Conservation (phyloP, 139 green algal species). For the Haematococcus lacustris region DNA sequence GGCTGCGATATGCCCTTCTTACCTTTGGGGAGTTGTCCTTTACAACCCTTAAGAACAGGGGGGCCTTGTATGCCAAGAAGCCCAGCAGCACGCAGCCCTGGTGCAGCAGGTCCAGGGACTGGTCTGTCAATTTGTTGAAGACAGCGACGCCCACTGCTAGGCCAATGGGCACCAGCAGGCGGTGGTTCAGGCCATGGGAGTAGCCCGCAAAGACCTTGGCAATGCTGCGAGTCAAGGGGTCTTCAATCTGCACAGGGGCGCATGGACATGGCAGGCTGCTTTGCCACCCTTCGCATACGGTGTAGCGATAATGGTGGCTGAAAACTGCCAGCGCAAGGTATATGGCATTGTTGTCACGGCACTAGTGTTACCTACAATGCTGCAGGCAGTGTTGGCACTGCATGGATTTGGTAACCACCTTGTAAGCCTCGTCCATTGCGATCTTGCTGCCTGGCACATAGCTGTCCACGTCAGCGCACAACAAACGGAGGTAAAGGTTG, state of each 20-base stretch:
- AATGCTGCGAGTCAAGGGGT: constrained; percentile 6
- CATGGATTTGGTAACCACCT: too few species aligned
- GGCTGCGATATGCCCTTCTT: too few species aligned
- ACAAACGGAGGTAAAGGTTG: constrained; percentile 47
- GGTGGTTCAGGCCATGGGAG: constrained; percentile 35
- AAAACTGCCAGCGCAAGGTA: too few species aligned
- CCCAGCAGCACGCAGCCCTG: constrained; percentile 50
- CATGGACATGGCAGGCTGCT: too few species aligned
- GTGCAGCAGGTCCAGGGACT: constrained; percentile 18
- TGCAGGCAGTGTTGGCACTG: too few species aligned
- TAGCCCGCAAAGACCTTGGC: constrained; percentile 48
- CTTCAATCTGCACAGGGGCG: constrained; percentile 43
- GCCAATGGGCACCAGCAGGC: constrained; percentile 50
- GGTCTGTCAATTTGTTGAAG: constrained; percentile 11
- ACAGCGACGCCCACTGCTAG: constrained; percentile 17
- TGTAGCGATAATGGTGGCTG: too few species aligned
- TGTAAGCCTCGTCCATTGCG: constrained; percentile 41
- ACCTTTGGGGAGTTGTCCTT: constrained; percentile 52
- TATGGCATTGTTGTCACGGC: too few species aligned
- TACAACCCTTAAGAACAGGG: constrained; percentile 52
- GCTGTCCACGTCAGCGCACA: constrained; percentile 51
- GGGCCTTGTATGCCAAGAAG: constrained; percentile 61
- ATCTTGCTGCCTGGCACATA: constrained; percentile 33
- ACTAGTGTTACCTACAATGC: too few species aligned
- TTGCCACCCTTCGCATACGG: too few species aligned